Percentiles rank a stretch among this genome's conserved stretches.
These are phyloP conservation scores for Hypsizygus marmoreus DNA, from an alignment of 768 basidiomycete genomes.

Conservation along the genomic window DNA sequence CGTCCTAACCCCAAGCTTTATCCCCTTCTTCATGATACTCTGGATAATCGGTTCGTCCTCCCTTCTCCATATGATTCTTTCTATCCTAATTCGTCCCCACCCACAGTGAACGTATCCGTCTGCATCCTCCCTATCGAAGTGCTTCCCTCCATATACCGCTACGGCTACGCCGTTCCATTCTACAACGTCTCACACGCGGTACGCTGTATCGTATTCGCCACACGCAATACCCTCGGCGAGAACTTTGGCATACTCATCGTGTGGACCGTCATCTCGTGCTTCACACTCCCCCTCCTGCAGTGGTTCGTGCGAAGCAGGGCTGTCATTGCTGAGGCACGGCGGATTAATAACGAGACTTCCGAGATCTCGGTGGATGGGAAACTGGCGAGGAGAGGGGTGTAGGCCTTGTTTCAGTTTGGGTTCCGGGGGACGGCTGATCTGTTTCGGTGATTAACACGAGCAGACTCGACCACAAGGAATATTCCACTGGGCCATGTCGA, in stretches of 20 bases:
- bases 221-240: constrained; percentile 59
- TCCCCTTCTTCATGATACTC: constrained; percentile 65
- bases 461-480: no score
- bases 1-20: constrained; percentile 54
- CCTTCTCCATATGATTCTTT: not conserved
- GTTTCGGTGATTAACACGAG: no score
- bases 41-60: constrained; percentile 63
- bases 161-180: constrained; percentile 73
- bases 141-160: constrained; percentile 58
- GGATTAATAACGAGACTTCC: constrained; percentile 1
- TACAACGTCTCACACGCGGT: constrained; percentile 67
- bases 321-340: constrained; percentile 1
- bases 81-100: not conserved
- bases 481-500: no score
- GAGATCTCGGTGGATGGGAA: constrained; percentile 2
- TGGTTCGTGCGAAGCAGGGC: constrained; percentile 34
- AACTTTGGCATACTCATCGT: constrained; percentile 62
- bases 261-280: constrained; percentile 57
- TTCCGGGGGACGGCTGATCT: no score
- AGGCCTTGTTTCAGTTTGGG: no score
- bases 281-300: constrained; percentile 54
- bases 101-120: constrained; percentile 61
- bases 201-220: constrained; percentile 65
- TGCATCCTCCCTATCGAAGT: constrained; percentile 58
- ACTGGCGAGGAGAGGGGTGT: no score